A percentile compares a stretch with the other conserved stretches of the same genome.
Evolutionary conservation across 2,329 filamentous ascomycete species (phyloP).

Genomic region (Lecanicillium sp.): DNA sequence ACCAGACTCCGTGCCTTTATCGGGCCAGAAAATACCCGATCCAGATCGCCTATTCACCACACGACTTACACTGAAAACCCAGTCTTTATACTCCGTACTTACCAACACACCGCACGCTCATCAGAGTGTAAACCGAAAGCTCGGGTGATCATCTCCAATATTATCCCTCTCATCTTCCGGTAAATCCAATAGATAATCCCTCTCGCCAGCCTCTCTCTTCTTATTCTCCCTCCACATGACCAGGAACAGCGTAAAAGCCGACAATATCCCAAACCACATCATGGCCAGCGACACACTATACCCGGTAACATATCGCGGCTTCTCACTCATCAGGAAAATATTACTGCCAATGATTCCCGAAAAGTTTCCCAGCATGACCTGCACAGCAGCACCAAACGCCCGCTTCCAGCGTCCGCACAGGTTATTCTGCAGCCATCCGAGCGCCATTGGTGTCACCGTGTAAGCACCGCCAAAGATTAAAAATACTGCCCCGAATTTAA

Average conservation of each 20-base stretch:
- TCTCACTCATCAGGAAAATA: conserved; percentile 38
- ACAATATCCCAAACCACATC: conserved; percentile 33
- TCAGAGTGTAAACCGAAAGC: conserved; percentile 24
- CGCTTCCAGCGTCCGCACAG: conserved; percentile 47
- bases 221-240: conserved; percentile 25
- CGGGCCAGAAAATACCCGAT: too few relatives aligned
- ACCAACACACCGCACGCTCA: too few relatives aligned
- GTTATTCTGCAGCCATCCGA: conserved; percentile 49
- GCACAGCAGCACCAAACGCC: conserved; percentile 38
- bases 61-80: too few relatives aligned
- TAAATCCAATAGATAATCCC: conserved; percentile 19
- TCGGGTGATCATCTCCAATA: conserved; percentile 28
- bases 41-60: too few relatives aligned
- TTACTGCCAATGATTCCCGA: conserved; percentile 43
- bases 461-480: conserved; percentile 45
- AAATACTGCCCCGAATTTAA: conserved; percentile 44
- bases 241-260: conserved; percentile 19
- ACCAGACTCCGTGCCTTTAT: too few relatives aligned
- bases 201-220: conserved; percentile 22
- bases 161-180: conserved; percentile 22
- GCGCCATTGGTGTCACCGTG: conserved; percentile 43
- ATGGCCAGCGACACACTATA: conserved; percentile 38
- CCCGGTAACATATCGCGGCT: conserved; percentile 39
- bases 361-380: conserved; percentile 36
- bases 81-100: too few relatives aligned